Percentiles rank a stretch among this genome's conserved stretches.
phyloP scores from a whole-genome alignment of 352 stramenopile species.

The Globisporangium takayamanum region DNA sequence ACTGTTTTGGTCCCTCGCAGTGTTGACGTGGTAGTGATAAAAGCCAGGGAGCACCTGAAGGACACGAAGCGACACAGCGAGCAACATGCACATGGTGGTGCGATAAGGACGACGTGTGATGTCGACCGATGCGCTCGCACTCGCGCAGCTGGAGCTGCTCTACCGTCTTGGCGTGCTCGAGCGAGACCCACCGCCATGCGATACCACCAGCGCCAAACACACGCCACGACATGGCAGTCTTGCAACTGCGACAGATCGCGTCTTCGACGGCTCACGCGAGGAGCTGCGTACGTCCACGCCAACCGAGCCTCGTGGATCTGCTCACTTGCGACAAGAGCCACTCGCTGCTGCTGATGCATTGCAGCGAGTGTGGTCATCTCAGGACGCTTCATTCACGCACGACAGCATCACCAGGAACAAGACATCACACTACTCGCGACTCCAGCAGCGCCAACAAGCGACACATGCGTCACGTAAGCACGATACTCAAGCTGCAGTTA shows the following conservation, averaged over 20 bases:
- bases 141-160: slow-evolving; percentile 43
- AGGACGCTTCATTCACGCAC: too few relatives aligned
- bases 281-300: too few relatives aligned
- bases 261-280: too few relatives aligned
- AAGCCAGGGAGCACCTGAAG: background rate
- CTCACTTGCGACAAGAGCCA: too few relatives aligned
- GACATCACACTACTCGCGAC: too few relatives aligned
- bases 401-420: too few relatives aligned
- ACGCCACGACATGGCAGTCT: background rate
- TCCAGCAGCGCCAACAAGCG: too few relatives aligned
- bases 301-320: too few relatives aligned
- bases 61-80: background rate
- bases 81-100: too few relatives aligned
- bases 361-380: too few relatives aligned
- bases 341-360: too few relatives aligned
- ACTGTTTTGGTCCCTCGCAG: too few relatives aligned
- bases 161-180: slow-evolving; percentile 41
- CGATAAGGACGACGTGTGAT: background rate
- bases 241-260: background rate
- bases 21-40: background rate
- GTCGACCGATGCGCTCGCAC: slow-evolving; percentile 16
- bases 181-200: slow-evolving; percentile 9
- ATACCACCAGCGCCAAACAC: background rate
- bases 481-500: background rate
- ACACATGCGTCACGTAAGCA: background rate